These are phyloP conservation scores for Arthroderma uncinatum DNA, from an alignment of 2,329 filamentous ascomycete genomes.

Conservation along the genomic window DNA sequence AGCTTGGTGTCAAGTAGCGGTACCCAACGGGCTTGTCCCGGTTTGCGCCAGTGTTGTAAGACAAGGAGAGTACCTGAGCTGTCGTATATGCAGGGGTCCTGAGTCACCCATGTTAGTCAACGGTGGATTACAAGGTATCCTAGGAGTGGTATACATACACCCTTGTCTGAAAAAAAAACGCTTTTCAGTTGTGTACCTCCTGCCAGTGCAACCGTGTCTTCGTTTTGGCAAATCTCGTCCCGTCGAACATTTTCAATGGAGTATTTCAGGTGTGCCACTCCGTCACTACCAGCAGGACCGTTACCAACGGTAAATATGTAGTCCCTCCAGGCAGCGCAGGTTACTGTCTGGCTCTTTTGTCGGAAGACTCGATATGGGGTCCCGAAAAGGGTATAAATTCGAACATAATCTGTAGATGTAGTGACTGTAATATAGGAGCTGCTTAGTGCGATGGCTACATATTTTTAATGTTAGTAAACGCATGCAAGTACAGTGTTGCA, in stretches of 20 bases:
- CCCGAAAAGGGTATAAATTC: constrained; percentile 86
- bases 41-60: constrained; percentile 78
- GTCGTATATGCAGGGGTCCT: constrained; percentile 95
- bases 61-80: constrained; percentile 79
- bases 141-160: constrained; percentile 46
- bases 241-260: constrained; percentile 90
- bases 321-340: constrained; percentile 86
- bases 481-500: not conserved
- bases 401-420: constrained; percentile 76
- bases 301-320: constrained; percentile 96
- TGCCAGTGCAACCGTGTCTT: constrained; percentile 79
- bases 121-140: not conserved
- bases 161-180: constrained; percentile 83
- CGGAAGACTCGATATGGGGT: constrained; percentile 80
- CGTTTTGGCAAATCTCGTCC: constrained; percentile 87
- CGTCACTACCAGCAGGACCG: constrained; percentile 69
- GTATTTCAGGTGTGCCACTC: constrained; percentile 68
- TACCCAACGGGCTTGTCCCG: constrained; percentile 78
- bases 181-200: constrained; percentile 62
- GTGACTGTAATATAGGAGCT: constrained; percentile 84
- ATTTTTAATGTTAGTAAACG: constrained; percentile 4
- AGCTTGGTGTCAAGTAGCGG: constrained; percentile 83
- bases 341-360: constrained; percentile 86
- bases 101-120: constrained; percentile 11
- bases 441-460: constrained; percentile 68